Base-by-base conservation (phyloP, 1,284 basidiomycete genomes). In the Fomes fomentarius region DNA sequence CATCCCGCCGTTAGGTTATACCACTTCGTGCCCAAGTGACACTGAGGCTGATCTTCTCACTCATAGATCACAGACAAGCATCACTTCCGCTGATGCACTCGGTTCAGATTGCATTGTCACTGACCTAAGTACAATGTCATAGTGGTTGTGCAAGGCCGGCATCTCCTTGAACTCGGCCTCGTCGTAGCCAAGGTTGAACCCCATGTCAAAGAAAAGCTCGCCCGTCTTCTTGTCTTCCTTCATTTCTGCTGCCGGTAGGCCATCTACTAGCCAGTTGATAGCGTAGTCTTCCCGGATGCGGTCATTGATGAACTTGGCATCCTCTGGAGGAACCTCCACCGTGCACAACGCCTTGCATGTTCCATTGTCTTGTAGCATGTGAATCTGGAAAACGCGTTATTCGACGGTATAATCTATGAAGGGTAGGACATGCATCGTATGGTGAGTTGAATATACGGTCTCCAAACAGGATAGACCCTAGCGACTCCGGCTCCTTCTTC, bases 401-500 rank as follows among this genome's bases (percentile, higher is more conserved):
- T 46, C n/a, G n/a, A n/a, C 2, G 9, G 26, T 31, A 26, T 26
- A 26, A 10, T n/a, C n/a, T n/a, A 31, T 33, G n/a, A 2, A 8
- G 10, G 2, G 4, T n/a, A 11, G 22, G 26, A 76, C 87, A 56
- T 61, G 93, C 90, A 63, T 95, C 80, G 66, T 95, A 96, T 2
- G 91, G 89, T 8, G 93, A 94, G 69, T 89, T 88, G 73, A 96
- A 94, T 68, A 99, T 95, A 56, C 96, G 83, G 76, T 99, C 96
- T 26, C 96, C 96, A 65, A 98, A 98, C 14, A 99, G 77, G 59
- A 97, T 95, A 26, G 93, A 94, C 4, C 96, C 96, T 24, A 99
- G 77, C 1, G 89, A 91, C 72, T 97, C 96, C 12, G 91, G 86
- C 68, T 94, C 87, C 63, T 88, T 86, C 66, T 86, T 74, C 1